Base-by-base conservation (phyloP, 2,329 filamentous ascomycete genomes). In the Arthrobotrys sphaeroides region DNA sequence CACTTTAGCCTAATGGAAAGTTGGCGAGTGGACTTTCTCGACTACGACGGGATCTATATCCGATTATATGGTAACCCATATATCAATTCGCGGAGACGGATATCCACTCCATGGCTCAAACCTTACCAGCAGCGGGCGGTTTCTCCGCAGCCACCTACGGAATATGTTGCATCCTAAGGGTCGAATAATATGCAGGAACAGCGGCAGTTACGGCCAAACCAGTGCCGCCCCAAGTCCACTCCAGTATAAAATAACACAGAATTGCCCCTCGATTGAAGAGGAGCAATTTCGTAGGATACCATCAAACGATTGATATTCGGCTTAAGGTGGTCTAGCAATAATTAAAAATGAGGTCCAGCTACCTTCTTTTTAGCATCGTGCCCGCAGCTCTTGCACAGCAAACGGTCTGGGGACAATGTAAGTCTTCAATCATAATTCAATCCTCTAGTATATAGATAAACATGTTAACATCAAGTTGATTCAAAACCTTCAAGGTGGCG, bases 331-430 rank as follows among this genome's bases (percentile, higher is more conserved):
- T 31, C n/a, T n/a, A 9, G 20, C 28, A 53, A n/a, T 28, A 26
- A 28, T n/a, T 13, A 10, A 43, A 26, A 3, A 65, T 65, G 61
- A 65, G 31, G 45, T 24, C 20, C n/a, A 13, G 4, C 12, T 43
- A 49, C 3, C 20, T 65, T 16, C 6, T 65, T n/a, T n/a, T 31
- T 3, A 12, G 47, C 3, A 18, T 36, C 7, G 6, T 42, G 16
- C 45, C 61, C 4, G 24, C 33, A 5, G 61, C 26, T 31, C 22
- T 65, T 13, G 61, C 61, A 18, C 61, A 65, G 20, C 61, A 65
- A 28, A 31, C 61, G 2, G 31, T 65, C n/a, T 65, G 45, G 61
- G 61, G 61, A 4, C 61, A 65, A 65, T 65, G 61, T 65, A 53
- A 28, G 61, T 36, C 2, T 18, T 16, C 9, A 53, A 22, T 4